These are phyloP conservation scores for Cardamine occulta DNA, from an alignment of 345 rosid genomes.

Conservation along the genomic window DNA sequence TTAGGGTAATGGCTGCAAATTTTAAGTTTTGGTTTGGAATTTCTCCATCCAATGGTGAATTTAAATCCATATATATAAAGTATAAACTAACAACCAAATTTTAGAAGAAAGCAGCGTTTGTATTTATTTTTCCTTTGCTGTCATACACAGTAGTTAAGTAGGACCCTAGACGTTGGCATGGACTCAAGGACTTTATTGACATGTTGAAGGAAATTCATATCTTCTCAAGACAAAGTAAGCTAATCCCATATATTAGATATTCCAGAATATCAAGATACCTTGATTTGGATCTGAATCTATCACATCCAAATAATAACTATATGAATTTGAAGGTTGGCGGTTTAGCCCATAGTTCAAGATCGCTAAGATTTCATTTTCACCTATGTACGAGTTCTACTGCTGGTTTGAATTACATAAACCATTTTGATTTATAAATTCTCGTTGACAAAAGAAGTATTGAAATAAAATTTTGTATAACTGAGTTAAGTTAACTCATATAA, in stretches of 20 bases:
- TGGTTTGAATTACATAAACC: neutral
- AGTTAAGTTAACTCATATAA: conserved; percentile 5
- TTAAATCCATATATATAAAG: neutral
- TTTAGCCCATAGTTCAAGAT: neutral
- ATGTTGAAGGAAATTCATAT: neutral
- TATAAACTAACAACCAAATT: neutral
- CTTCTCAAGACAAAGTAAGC: neutral
- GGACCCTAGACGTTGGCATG: neutral
- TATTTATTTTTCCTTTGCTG: neutral
- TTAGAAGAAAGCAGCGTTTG: neutral
- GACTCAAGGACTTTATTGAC: neutral
- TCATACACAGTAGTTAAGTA: neutral
- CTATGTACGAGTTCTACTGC: neutral
- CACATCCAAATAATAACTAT: neutral
- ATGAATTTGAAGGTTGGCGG: neutral
- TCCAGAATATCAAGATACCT: neutral
- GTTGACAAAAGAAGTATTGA: neutral
- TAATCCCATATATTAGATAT: neutral
- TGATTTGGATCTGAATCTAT: neutral
- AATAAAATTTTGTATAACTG: neutral
- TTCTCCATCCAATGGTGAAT: neutral
- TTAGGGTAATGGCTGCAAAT: conserved; percentile 5
- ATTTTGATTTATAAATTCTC: neutral
- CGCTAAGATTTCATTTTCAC: no score
- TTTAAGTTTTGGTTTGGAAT: neutral